These are phyloP conservation scores for Arthrobotrys entomopaga DNA, from an alignment of 2,329 filamentous ascomycete genomes.

Conservation along the genomic window DNA sequence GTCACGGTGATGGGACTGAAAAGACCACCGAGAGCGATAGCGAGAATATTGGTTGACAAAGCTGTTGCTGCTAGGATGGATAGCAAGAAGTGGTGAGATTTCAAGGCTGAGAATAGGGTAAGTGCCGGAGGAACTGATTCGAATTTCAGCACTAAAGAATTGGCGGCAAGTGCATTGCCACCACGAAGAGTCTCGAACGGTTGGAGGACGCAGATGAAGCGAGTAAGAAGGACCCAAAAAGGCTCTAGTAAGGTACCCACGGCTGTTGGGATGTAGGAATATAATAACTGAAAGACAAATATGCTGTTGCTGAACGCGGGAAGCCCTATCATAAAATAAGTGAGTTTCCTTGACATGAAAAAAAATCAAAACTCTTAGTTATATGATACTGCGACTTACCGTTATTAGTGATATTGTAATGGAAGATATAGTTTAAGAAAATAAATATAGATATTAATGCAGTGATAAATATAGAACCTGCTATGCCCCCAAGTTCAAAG, in stretches of 20 bases:
- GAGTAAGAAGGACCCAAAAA: conserved; percentile 68
- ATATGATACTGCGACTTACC: conserved; percentile 31
- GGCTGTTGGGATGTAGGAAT: conserved; percentile 68
- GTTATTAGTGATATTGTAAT: conserved; percentile 39
- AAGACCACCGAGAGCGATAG: conserved; percentile 67
- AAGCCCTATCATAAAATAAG: conserved; percentile 59
- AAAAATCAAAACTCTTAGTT: too few relatives aligned
- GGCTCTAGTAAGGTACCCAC: conserved; percentile 70
- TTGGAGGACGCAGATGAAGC: conserved; percentile 67
- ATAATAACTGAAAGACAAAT: conserved; percentile 63
- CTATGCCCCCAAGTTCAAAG: conserved; percentile 28
- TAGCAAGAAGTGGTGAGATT: conserved; percentile 65
- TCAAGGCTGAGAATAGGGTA: conserved; percentile 64
- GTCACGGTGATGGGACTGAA: conserved; percentile 61
- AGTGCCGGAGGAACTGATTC: conserved; percentile 69
- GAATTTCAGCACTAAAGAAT: conserved; percentile 65
- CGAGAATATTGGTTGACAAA: conserved; percentile 67
- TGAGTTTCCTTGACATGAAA: too few relatives aligned
- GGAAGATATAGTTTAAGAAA: conserved; percentile 40
- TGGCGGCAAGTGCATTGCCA: conserved; percentile 62
- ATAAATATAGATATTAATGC: conserved; percentile 13
- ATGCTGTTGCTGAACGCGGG: conserved; percentile 61
- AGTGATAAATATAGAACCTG: conserved; percentile 33
- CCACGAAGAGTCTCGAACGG: conserved; percentile 67
- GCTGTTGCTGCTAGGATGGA: conserved; percentile 65